These are phyloP conservation scores for Fusarium sp. DNA, from an alignment of 2,329 filamentous ascomycete species.

Conservation along the genomic window DNA sequence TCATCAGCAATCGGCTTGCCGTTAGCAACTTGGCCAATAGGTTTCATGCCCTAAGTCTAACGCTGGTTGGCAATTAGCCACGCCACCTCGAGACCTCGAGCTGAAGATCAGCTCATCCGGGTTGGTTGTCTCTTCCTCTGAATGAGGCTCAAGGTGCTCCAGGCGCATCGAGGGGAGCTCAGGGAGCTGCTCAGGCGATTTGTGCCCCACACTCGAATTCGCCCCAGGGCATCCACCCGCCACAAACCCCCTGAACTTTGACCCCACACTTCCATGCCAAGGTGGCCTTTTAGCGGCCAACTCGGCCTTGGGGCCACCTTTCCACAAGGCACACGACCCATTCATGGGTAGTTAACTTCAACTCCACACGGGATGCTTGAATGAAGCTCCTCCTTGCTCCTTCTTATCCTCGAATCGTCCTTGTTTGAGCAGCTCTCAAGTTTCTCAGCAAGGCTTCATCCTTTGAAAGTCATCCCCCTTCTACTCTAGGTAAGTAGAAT, in stretches of 20 bases:
- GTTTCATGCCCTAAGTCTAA: not conserved
- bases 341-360: constrained; percentile 14
- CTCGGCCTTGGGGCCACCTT: constrained; percentile 50
- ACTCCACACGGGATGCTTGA: constrained; percentile 32
- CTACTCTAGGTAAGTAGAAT: constrained; percentile 39
- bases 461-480: constrained; percentile 5
- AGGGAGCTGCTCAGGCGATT: constrained; percentile 16
- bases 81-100: not conserved
- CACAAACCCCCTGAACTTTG: constrained; percentile 34
- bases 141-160: not conserved
- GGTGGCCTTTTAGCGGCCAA: constrained; percentile 34
- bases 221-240: constrained; percentile 24
- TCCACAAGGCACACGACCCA: constrained; percentile 48
- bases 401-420: constrained; percentile 25
- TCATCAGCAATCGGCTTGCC: not conserved
- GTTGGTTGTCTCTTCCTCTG: not conserved
- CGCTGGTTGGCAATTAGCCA: not conserved
- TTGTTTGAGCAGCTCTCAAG: constrained; percentile 35
- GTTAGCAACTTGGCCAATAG: not conserved
- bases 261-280: constrained; percentile 40
- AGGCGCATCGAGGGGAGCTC: not conserved
- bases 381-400: constrained; percentile 36
- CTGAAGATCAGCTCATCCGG: not conserved
- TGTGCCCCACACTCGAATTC: constrained; percentile 42
- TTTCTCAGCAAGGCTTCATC: constrained; percentile 39